Evolutionary conservation across 345 rosid genomes (phyloP).

Genomic region (Euphorbia peplus): DNA sequence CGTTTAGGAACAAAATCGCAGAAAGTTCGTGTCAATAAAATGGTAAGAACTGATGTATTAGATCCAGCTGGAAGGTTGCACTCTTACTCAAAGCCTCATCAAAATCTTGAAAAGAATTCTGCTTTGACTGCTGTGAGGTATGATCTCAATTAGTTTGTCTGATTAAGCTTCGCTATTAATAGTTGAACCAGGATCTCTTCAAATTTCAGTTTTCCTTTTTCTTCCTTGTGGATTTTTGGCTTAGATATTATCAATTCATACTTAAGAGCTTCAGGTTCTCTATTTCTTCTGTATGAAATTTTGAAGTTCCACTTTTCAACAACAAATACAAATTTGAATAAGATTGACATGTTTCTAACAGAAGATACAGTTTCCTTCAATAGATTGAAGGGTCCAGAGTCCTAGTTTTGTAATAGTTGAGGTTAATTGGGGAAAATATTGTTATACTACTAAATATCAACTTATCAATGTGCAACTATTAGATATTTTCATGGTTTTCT

Average conservation of each 20-base stretch:
- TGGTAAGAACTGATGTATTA: constrained; percentile 84
- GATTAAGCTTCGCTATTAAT: background rate
- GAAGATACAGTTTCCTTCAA: too few relatives aligned
- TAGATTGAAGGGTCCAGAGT: background rate
- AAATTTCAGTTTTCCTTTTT: background rate
- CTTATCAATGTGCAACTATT: too few relatives aligned
- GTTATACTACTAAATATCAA: too few relatives aligned
- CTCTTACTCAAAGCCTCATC: constrained; percentile 56
- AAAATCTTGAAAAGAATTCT: constrained; percentile 37
- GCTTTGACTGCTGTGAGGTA: constrained; percentile 74
- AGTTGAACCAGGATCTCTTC: background rate
- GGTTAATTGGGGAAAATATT: background rate
- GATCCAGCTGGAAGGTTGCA: constrained; percentile 95
- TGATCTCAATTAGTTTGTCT: constrained; percentile 12
- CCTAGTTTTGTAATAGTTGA: background rate
- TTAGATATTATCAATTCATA: background rate
- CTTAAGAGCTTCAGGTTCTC: too few relatives aligned
- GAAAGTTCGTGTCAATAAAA: constrained; percentile 72
- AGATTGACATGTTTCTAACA: too few relatives aligned
- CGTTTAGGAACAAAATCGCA: constrained; percentile 56
- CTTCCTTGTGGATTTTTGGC: background rate
- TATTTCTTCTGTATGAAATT: too few relatives aligned
- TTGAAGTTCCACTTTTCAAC: too few relatives aligned
- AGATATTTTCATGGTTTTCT: too few relatives aligned
- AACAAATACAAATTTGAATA: too few relatives aligned